Evolutionary conservation across 345 rosid species (phyloP).

Genomic region (Anacardium occidentale): DNA sequence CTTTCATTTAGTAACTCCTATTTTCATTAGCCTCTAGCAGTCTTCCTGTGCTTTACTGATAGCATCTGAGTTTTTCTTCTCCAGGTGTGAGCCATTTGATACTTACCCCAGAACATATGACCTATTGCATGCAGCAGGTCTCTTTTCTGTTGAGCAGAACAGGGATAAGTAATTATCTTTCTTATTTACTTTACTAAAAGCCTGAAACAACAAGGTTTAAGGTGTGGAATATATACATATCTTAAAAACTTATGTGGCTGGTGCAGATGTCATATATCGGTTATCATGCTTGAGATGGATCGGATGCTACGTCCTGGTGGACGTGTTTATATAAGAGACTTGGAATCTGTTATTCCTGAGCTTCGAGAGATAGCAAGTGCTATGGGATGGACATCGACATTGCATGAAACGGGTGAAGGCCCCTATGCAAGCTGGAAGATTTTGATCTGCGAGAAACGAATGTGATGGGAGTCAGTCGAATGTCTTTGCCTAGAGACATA

Average conservation of each 20-base stretch:
- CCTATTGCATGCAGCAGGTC: slow-evolving; percentile 58
- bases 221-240: not conserved
- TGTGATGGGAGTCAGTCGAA: not conserved
- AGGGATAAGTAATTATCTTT: slow-evolving; percentile 29
- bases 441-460: slow-evolving; percentile 54
- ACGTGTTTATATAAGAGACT: slow-evolving; percentile 50
- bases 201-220: not conserved
- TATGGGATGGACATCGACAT: slow-evolving; percentile 46
- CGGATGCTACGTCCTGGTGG: slow-evolving; percentile 60
- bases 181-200: not conserved
- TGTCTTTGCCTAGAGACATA: not conserved
- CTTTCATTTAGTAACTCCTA: not conserved
- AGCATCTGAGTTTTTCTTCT: slow-evolving; percentile 6
- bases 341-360: slow-evolving; percentile 44
- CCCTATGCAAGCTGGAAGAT: slow-evolving; percentile 64
- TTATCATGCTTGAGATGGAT: slow-evolving; percentile 64
- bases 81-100: slow-evolving; percentile 67
- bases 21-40: not conserved
- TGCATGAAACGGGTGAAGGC: slow-evolving; percentile 56
- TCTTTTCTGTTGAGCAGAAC: slow-evolving; percentile 58
- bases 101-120: slow-evolving; percentile 71
- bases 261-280: slow-evolving; percentile 51
- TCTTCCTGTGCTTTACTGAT: not conserved
- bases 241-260: not conserved
- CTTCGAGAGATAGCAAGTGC: slow-evolving; percentile 48